Evolutionary conservation across 768 basidiomycete species (phyloP).

Genomic region (Lactarius deliciosus): DNA sequence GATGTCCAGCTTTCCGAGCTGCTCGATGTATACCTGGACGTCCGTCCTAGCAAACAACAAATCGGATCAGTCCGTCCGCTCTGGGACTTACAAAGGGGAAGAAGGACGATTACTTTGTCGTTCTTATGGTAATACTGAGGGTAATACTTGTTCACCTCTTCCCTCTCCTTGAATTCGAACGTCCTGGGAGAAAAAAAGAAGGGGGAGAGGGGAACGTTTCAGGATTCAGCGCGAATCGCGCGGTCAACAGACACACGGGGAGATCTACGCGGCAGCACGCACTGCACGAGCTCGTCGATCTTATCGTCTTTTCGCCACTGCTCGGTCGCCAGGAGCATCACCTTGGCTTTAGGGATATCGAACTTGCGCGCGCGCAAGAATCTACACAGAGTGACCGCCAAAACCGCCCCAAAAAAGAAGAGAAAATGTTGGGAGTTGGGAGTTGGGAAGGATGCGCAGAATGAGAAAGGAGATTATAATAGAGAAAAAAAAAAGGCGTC

Average conservation of each 20-base stretch:
- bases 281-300: slow-evolving; percentile 73
- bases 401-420: not conserved
- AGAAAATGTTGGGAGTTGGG: not conserved
- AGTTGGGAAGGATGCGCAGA: not conserved
- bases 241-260: not conserved
- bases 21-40: slow-evolving; percentile 93
- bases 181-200: slow-evolving; percentile 44
- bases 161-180: slow-evolving; percentile 85
- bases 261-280: slow-evolving; percentile 33
- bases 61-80: not conserved
- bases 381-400: slow-evolving; percentile 39
- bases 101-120: slow-evolving; percentile 67
- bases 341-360: slow-evolving; percentile 76
- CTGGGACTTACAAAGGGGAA: not conserved
- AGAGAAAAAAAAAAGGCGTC: not conserved
- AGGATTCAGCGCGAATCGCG: not conserved
- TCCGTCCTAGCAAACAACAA: slow-evolving; percentile 61
- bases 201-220: not conserved
- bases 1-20: slow-evolving; percentile 87
- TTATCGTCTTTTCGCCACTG: slow-evolving; percentile 88
- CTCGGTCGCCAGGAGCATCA: slow-evolving; percentile 80
- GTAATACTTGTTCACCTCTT: slow-evolving; percentile 85
- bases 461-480: not conserved
- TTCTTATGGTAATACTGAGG: slow-evolving; percentile 96
- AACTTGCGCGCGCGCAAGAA: slow-evolving; percentile 95